Base-by-base conservation (phyloP, 495 filamentous ascomycete genomes). In the Pseudomonodictys pantanalensis region DNA sequence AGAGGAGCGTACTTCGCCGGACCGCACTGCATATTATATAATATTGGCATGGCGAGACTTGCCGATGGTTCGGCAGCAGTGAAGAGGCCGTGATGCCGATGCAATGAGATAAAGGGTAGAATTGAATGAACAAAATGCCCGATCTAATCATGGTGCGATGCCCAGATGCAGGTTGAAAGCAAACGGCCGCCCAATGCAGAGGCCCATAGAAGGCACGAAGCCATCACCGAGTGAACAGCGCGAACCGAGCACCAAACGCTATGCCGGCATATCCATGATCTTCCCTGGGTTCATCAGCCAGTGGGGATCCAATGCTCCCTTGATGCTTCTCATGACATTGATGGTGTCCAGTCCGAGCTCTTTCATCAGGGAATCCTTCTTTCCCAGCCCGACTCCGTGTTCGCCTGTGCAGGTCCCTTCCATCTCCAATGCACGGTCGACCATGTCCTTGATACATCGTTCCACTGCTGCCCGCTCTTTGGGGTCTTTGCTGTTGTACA, bases 211-310 rank as follows among this genome's bases (percentile, higher is more conserved):
- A 39, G 42, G 22, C 1, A 42, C 24, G 24, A 26, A 58, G 20
- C 8, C 42, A 20, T 18, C 11, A 23, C 12, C 44, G 47, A 52
- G 28, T 15, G 9, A 56, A 52, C 20, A 45, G 57, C 9, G 12
- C 3, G 29, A 9, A 35, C 54, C 15, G 15, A n/a, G 18, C 32
- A 26, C 50, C 12, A 9, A 22, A 24, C 11, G 11, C 45, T 24
- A 65, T n/a, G 48, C 25, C 17, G 63, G 67, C 33, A 70, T 30
- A 65, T 93, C 89, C 67, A 93, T 88, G 39, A 96, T 92, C 74
- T 96, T 95, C 3, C 89, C 91, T 2, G 91, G 91, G 61, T 96
- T 96, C 83, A 96, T 80, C 42, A 96, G 83, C 89, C 91, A 95
- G 41, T 86, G 69, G 1, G 92, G 92, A 77, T 97, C 92, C 48